phyloP scores from a whole-genome alignment of 2,329 filamentous ascomycete genomes.

The Calycina herbarum region DNA sequence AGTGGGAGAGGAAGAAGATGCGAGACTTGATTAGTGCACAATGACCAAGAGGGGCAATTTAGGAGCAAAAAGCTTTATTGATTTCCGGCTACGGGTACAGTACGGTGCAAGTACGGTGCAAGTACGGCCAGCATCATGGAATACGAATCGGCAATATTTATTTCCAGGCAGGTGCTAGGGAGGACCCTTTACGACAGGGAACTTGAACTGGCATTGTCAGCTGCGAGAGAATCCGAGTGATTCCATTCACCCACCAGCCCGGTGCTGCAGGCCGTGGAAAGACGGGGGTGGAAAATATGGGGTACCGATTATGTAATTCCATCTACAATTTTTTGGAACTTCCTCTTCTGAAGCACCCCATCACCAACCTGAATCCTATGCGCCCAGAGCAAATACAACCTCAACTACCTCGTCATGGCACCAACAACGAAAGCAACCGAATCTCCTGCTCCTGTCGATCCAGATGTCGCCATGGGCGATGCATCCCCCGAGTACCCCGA shows the following conservation, averaged over 20 bases:
- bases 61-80: conserved; percentile 4
- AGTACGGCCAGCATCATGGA: background rate
- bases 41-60: background rate
- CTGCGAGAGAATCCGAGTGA: background rate
- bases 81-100: background rate
- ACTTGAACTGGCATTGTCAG: background rate
- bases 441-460: conserved; percentile 11
- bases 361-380: conserved; percentile 5
- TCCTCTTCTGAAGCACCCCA: background rate
- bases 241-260: background rate
- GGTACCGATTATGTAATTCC: background rate
- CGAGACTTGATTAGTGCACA: background rate
- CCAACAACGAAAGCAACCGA: conserved; percentile 25
- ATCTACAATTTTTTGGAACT: conserved; percentile 1
- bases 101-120: background rate
- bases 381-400: conserved; percentile 10
- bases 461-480: conserved; percentile 32
- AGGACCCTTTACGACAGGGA: background rate
- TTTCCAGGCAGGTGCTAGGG: background rate
- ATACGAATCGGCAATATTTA: background rate
- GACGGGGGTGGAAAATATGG: background rate
- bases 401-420: conserved; percentile 18
- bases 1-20: background rate
- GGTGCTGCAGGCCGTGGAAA: background rate
- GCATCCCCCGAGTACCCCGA: background rate